A percentile compares a stretch with the other conserved stretches of the same genome.
Conservation (phyloP, 1,139 yeast genomes). For the Yamadazyma siamensis region DNA sequence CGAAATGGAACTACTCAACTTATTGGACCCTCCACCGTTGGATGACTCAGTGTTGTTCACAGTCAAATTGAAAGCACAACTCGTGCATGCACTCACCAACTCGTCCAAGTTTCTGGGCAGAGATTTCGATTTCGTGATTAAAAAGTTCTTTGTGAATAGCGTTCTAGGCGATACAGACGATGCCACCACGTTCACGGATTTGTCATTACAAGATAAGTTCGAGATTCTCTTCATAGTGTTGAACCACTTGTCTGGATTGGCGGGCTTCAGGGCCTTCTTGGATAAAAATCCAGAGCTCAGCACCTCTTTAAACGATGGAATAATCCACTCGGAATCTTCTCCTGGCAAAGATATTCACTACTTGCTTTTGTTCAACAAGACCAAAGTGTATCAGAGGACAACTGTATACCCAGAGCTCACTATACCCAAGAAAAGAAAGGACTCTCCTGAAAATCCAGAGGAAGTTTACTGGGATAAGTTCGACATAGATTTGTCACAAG, state of each 20-base stretch:
- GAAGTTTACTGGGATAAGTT: conserved; percentile 25
- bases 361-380: conserved; percentile 40
- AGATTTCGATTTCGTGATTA: conserved; percentile 13
- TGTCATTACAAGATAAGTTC: conserved; percentile 43
- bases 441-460: conserved; percentile 34
- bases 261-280: conserved; percentile 39
- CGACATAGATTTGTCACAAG: conserved; percentile 22
- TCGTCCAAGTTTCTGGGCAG: conserved; percentile 7
- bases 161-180: conserved; percentile 27
- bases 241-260: conserved; percentile 30
- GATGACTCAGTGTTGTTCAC: conserved; percentile 34
- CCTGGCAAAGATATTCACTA: conserved; percentile 24
- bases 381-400: conserved; percentile 41
- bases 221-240: conserved; percentile 44
- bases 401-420: conserved; percentile 27
- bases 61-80: conserved; percentile 37
- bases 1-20: conserved; percentile 50
- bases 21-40: conserved; percentile 34
- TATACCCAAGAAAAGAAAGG: conserved; percentile 40
- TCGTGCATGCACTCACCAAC: conserved; percentile 23
- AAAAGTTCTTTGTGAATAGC: conserved; percentile 38
- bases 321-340: conserved; percentile 18
- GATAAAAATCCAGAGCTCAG: conserved; percentile 29
- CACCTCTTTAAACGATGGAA: conserved; percentile 28
- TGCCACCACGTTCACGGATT: conserved; percentile 29